Base-by-base conservation (phyloP, 768 basidiomycete genomes). In the Amanita rimosa region DNA sequence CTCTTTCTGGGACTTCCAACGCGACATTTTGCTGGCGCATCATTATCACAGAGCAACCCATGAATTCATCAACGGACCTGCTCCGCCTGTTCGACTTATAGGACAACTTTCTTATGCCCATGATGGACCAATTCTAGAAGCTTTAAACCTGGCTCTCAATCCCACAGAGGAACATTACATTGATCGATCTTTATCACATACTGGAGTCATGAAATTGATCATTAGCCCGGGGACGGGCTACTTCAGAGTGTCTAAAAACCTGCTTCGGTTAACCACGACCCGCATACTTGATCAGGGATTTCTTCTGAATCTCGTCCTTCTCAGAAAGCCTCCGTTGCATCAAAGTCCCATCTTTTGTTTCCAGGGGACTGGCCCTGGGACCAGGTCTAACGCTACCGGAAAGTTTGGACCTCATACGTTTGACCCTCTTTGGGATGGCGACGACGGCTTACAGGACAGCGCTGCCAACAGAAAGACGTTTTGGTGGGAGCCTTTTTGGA, bases 191-290 rank as follows among this genome's bases (percentile, higher is more conserved):
- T 69, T 98, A 7, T 88, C 85, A 2, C 72, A 92, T 11, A 98
- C 94, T 0, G 95, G 95, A 17, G 67, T 83, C 0, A 79, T 81
- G 11, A 88, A 85, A 3, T 77, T 93, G 39, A 61, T 98, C 37
- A 80, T 98, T 53, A 94, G 92, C 1, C 94, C 96, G 0, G 96
- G 95, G 0, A 90, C 93, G 3, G 91, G 91, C 2, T 90, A 90
- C 63, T 98, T 92, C 62, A 80, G 85, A 22, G 96, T 97, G 3
- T 85, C 85, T 47, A 98, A 95, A 62, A 78, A 81, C 51, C 75
- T 98, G 2, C 73, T 99, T 14, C 79, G 93, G 9, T 69, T 97
- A 49, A 98, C 96, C 0, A 96, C 93, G 2, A 91, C 89, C 22
- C 78, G 96, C 13, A 81, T 97, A 75, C 73, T 96, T 17, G 93